These are phyloP conservation scores for Stipa capillata DNA, from an alignment of 176 grass and related monocot species.

Conservation along the genomic window DNA sequence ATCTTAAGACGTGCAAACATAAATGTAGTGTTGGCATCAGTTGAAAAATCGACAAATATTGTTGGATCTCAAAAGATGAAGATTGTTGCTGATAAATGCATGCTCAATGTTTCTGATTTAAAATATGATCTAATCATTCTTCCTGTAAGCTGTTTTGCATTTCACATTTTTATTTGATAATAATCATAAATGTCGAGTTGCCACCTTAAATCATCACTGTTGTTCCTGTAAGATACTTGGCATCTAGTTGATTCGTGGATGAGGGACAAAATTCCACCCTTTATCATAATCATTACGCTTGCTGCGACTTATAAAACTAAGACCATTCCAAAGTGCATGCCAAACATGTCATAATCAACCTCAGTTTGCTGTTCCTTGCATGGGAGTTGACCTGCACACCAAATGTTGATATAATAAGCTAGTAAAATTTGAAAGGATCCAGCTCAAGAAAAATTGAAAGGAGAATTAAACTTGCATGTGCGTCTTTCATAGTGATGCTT, in stretches of 20 bases:
- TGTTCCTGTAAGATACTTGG: slow-evolving; percentile 8
- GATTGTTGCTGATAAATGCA: slow-evolving; percentile 69
- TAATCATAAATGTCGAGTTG: background rate
- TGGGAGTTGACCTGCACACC: background rate
- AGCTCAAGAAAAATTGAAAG: background rate
- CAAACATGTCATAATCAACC: background rate
- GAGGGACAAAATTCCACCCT: background rate
- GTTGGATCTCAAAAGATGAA: slow-evolving; percentile 59
- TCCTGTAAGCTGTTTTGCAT: slow-evolving; percentile 54
- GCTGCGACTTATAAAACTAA: background rate
- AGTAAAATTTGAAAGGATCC: background rate
- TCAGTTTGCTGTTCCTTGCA: background rate
- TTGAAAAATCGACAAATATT: slow-evolving; percentile 57
- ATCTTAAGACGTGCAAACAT: slow-evolving; percentile 81
- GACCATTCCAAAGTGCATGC: background rate
- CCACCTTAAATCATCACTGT: background rate
- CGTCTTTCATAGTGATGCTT: background rate
- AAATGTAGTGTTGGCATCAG: slow-evolving; percentile 78
- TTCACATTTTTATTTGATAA: slow-evolving; percentile 14
- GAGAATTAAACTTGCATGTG: slow-evolving; percentile 8
- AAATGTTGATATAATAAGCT: background rate
- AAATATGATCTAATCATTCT: slow-evolving; percentile 92
- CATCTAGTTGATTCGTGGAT: background rate
- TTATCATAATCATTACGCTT: background rate
- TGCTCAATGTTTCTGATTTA: slow-evolving; percentile 51